Evolutionary conservation across 345 rosid species (phyloP), one percentile per base, ranked within the genome.

Genomic region (Excoecaria cochinchinensis): DNA sequence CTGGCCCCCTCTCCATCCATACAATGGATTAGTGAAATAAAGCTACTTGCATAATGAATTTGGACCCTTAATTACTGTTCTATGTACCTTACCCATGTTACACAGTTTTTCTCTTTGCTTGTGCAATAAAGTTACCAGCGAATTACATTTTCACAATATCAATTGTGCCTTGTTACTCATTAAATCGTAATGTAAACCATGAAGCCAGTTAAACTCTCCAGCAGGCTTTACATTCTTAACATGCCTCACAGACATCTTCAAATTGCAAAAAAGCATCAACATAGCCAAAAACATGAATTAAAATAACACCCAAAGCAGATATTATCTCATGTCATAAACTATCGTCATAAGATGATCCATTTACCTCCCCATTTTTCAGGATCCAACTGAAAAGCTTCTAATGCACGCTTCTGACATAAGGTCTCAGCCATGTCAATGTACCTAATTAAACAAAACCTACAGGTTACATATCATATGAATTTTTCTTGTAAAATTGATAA

Each of bases 301-400:
- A 25, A 14, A 4, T 25, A 5, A 13, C 16, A 9, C 50, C 6
- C 17, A 10, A 24, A 9, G 13, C 21, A 51, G 25, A 52, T 14
- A 65, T 55, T 70, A 76, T 61, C 48, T 31, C 51, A 15, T 64
- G 8, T 47, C 15, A 15, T 42, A 55, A 72, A 39, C 39, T 19
- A 53, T n/a, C 25, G 39, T 12, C 9, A 48, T 8, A 62, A 24
- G 47, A 25, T 7, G 24, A 75, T 70, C 62, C 63, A 73, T 53
- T 79, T 86, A 92, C 97, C 97, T 91, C 97, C 97, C 99, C 99
- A 95, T 84, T 86, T 91, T 19, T 87, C 87, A 76, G 97, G 92
- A 84, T 95, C 97, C 84, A 95, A 76, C 22, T 78, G 78, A 84
- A 91, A 95, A 69, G 95, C 94, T 82, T 92, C 97, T 48, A 95